Base-by-base conservation (phyloP, 75 land plant genomes). In the Ceratopteris richardii region DNA sequence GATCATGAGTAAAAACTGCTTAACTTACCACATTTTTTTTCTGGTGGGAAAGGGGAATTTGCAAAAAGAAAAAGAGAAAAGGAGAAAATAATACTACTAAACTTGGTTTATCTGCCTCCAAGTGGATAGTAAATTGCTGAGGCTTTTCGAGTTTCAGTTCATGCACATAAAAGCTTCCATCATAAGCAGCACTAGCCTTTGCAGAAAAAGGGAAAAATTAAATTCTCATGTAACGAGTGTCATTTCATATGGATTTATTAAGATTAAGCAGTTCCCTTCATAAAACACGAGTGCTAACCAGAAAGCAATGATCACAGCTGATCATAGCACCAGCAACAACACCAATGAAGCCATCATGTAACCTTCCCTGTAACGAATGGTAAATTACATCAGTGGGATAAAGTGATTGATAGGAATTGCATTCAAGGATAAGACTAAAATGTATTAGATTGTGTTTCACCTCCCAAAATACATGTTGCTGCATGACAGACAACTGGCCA, bases 331-430 rank as follows among this genome's bases (percentile, higher is more conserved):
- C 67, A n/a, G 54, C 44, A 29, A 72, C 67, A 21, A 50, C 47
- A 46, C 75, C 73, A 48, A 31, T 54, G 54, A 63, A 71, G 43
- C 62, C 54, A 72, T 72, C 75, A 54, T 72, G 75, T 37, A 66
- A 20, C 58, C 62, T 58, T 48, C 71, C 75, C 75, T 72, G 63
- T 43, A 39, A 10, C 25, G 3, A 27, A 24, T 16, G 55, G 23
- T 16, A 17, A 22, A 16, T 54, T 5, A 23, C 56, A 54, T 18
- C 18, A n/a, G n/a, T n/a, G n/a, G n/a, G n/a, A n/a, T n/a, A n/a
- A n/a, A n/a, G n/a, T n/a, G n/a, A n/a, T n/a, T n/a, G n/a, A n/a
- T n/a, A n/a, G n/a, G n/a, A n/a, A n/a, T n/a, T n/a, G n/a, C n/a
- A n/a, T n/a, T n/a, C n/a, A n/a, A n/a, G n/a, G n/a, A n/a, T n/a